phyloP scores from a whole-genome alignment of 306 rosid species.

The Heteromeles arbutifolia region DNA sequence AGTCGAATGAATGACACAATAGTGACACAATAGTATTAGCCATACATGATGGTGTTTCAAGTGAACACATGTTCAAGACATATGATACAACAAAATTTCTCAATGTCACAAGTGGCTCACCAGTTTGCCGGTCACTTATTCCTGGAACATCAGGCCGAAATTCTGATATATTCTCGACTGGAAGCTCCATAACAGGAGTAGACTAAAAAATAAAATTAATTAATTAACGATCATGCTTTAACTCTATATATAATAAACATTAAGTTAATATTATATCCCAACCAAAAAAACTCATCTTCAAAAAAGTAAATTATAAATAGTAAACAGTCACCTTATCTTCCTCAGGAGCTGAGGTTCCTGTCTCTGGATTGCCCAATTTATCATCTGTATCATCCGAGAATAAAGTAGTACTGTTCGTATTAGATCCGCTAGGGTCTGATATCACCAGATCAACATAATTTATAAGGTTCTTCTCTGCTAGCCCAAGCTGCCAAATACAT shows the following conservation, averaged over 20 bases:
- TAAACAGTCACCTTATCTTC: constrained; percentile 58
- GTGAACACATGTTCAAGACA: background rate
- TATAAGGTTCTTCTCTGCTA: constrained; percentile 76
- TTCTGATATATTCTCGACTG: constrained; percentile 23
- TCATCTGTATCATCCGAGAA: constrained; percentile 96
- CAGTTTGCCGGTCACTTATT: constrained; percentile 65
- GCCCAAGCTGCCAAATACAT: constrained; percentile 82
- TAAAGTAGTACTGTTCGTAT: constrained; percentile 84
- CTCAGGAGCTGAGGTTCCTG: constrained; percentile 44
- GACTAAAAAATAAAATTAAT: constrained; percentile 23
- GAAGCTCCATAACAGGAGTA: constrained; percentile 33
- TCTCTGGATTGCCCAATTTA: constrained; percentile 55
- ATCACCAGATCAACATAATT: constrained; percentile 68
- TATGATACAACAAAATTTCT: background rate
- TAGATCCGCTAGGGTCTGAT: constrained; percentile 90
- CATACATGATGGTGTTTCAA: background rate
- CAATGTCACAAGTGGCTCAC: constrained; percentile 24
- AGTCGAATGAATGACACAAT: background rate
- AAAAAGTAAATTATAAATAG: background rate
- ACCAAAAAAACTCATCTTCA: background rate
- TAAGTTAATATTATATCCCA: background rate
- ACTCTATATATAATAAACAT: background rate
- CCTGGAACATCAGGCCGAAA: constrained; percentile 62
- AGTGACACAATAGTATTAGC: background rate
- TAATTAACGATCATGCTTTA: background rate